phyloP scores from a whole-genome alignment of 208 protist genomes.

The Phytomonas serpens region DNA sequence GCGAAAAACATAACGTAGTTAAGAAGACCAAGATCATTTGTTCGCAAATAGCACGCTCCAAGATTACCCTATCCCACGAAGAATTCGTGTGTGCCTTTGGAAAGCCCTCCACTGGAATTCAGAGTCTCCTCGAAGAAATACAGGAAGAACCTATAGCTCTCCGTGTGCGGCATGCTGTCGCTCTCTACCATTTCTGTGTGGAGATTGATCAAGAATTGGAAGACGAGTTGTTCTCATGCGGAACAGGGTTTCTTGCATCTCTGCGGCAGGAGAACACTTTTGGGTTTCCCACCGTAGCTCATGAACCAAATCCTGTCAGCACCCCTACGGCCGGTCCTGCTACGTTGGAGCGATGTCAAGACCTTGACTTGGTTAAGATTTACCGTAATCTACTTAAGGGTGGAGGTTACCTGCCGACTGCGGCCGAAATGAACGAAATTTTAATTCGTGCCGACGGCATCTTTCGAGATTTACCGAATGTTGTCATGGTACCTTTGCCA shows the following conservation, averaged over 20 bases:
- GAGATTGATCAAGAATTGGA: conserved; percentile 66
- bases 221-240: conserved; percentile 29
- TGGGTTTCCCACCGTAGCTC: conserved; percentile 4
- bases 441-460: conserved; percentile 54
- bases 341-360: conserved; percentile 16
- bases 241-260: conserved; percentile 33
- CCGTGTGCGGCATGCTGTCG: conserved; percentile 56
- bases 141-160: conserved; percentile 32
- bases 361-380: conserved; percentile 45
- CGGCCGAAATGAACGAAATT: conserved; percentile 75
- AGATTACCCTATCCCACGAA: conserved; percentile 1
- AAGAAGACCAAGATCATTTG: conserved; percentile 21
- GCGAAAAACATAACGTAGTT: conserved; percentile 14
- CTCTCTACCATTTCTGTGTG: conserved; percentile 61
- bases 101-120: conserved; percentile 24
- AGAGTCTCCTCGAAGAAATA: conserved; percentile 41
- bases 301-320: neutral
- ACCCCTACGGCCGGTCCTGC: too few relatives aligned
- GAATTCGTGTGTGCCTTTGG: conserved; percentile 13
- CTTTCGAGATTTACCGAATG: conserved; percentile 90
- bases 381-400: conserved; percentile 45
- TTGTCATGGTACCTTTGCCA: conserved; percentile 94
- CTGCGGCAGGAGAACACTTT: conserved; percentile 12
- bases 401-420: conserved; percentile 44
- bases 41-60: conserved; percentile 21